Evolutionary conservation across 495 filamentous ascomycete species (phyloP).

Genomic region (Trichoderma virens): DNA sequence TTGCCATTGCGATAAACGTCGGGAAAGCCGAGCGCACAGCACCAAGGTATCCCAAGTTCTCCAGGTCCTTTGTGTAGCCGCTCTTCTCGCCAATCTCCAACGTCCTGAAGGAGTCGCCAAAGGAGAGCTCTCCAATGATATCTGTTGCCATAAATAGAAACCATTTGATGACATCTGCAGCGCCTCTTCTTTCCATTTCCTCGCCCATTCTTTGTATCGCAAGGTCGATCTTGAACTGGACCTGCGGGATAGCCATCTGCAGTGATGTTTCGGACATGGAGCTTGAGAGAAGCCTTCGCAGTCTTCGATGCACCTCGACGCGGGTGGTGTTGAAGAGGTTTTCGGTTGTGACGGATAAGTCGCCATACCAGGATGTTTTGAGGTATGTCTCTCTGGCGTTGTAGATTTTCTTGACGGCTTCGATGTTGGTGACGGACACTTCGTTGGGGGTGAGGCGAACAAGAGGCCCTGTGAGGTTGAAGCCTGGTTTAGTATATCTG

Average conservation of each 20-base stretch:
- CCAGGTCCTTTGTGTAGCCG: background rate
- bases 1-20: background rate
- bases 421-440: conserved; percentile 32
- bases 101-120: conserved; percentile 48
- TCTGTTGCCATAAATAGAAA: conserved; percentile 49
- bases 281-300: conserved; percentile 33
- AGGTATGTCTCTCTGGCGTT: conserved; percentile 16
- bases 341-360: conserved; percentile 15
- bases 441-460: conserved; percentile 53
- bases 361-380: conserved; percentile 18
- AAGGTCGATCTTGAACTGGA: conserved; percentile 33
- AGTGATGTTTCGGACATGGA: conserved; percentile 43
- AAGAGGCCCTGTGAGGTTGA: conserved; percentile 24
- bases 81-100: conserved; percentile 27
- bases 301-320: conserved; percentile 27
- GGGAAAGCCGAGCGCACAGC: conserved; percentile 4
- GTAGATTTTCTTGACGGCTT: conserved; percentile 16
- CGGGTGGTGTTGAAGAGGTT: conserved; percentile 30
- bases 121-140: conserved; percentile 45
- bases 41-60: background rate
- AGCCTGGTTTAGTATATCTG: background rate
- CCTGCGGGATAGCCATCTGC: conserved; percentile 27
- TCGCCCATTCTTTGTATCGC: conserved; percentile 31
- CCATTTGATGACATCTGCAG: conserved; percentile 48
- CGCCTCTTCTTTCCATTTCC: conserved; percentile 22